Evolutionary conservation across 164 flowering plant species (phyloP).

Genomic region (Pachysandra terminalis): DNA sequence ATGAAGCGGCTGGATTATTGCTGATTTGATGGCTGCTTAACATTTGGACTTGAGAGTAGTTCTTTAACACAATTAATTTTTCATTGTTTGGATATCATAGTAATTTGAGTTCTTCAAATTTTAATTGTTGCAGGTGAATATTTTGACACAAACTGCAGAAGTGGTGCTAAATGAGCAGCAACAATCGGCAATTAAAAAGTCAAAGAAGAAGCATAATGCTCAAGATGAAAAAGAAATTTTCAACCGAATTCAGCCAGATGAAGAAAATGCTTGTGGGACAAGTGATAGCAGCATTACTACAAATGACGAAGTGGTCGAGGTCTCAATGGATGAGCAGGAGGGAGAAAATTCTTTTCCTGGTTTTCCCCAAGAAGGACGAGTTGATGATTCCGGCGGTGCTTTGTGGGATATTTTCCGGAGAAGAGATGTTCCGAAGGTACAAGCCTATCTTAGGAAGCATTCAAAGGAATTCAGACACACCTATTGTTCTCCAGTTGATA

Average conservation of each 20-base stretch:
- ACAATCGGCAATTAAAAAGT: constrained; percentile 24
- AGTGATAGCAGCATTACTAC: background rate
- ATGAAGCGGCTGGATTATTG: too few species aligned
- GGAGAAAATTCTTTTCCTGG: constrained; percentile 13
- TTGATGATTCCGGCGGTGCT: constrained; percentile 48
- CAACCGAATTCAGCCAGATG: background rate
- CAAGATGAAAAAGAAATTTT: constrained; percentile 52
- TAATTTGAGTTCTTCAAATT: background rate
- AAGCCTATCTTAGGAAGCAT: constrained; percentile 57
- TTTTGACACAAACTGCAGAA: constrained; percentile 71
- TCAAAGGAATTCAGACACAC: constrained; percentile 58
- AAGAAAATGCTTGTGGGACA: background rate
- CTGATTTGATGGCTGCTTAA: too few species aligned
- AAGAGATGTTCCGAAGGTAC: constrained; percentile 57
- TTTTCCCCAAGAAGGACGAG: constrained; percentile 4
- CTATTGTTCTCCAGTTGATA: constrained; percentile 33
- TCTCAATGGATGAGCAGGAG: background rate
- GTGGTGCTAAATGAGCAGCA: constrained; percentile 44
- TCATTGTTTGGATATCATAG: background rate
- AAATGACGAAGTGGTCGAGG: background rate
- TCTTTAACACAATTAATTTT: too few species aligned
- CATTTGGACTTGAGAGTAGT: too few species aligned
- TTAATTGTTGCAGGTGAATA: constrained; percentile 56
- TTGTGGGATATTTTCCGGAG: constrained; percentile 81
- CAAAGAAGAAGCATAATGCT: constrained; percentile 49